Percentiles rank a stretch among this genome's conserved stretches.
These are phyloP conservation scores for Baorangia bicolor DNA, from an alignment of 768 basidiomycete species.

Conservation along the genomic window DNA sequence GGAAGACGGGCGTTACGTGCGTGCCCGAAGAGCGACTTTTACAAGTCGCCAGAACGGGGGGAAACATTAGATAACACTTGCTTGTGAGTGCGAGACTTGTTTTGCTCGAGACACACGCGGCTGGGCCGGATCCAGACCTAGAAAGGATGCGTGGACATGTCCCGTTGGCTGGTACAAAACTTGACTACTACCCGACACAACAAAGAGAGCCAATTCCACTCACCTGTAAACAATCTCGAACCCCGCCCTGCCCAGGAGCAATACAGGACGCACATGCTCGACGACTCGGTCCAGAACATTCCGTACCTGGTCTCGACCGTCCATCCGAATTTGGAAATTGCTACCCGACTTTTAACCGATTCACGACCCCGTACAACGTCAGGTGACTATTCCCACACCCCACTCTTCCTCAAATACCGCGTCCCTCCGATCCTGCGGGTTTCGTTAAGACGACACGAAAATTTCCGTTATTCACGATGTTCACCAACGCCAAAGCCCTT, in stretches of 20 bases:
- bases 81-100: not conserved
- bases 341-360: not conserved
- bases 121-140: conserved; percentile 3
- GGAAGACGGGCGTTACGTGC: conserved; percentile 17
- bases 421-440: not conserved
- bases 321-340: not conserved
- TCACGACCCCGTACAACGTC: not conserved
- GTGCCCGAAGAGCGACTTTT: conserved; percentile 7
- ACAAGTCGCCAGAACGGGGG: conserved; percentile 1
- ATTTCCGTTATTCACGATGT: conserved; percentile 7
- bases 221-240: not conserved
- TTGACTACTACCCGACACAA: not conserved
- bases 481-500: conserved; percentile 22
- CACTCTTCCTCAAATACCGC: conserved; percentile 14
- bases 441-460: not conserved
- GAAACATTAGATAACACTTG: conserved; percentile 4
- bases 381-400: conserved; percentile 16
- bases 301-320: conserved; percentile 5
- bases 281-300: not conserved
- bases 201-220: not conserved
- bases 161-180: not conserved
- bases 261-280: no score
- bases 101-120: not conserved
- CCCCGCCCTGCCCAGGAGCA: not conserved
- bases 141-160: not conserved